phyloP scores from a whole-genome alignment of 495 filamentous ascomycete species.

The Neurospora sp. region DNA sequence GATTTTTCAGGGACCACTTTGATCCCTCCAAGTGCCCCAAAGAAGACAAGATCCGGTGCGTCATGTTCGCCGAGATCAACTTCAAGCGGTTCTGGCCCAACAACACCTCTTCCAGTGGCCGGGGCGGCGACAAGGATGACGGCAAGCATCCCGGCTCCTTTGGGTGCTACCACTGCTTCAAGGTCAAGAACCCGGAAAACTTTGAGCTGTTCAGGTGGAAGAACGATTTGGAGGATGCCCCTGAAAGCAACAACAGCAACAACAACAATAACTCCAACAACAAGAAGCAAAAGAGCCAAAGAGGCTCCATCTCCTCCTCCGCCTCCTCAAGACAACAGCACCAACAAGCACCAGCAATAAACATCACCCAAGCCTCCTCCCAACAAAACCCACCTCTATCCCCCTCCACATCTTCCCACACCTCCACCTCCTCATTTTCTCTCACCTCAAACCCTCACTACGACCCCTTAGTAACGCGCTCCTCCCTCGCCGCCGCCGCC shows the following conservation, averaged over 20 bases:
- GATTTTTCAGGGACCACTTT: conserved; percentile 10
- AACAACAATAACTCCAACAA: not conserved
- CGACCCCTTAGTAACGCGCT: conserved; percentile 17
- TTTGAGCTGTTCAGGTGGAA: conserved; percentile 18
- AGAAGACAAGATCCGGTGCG: conserved; percentile 6
- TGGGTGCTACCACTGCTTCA: conserved; percentile 22
- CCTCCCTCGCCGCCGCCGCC: conserved; percentile 6
- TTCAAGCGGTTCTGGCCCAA: conserved; percentile 11
- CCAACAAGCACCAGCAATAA: not conserved
- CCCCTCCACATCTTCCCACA: conserved; percentile 11
- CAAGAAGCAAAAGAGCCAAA: not conserved
- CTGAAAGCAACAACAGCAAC: not conserved
- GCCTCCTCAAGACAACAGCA: not conserved
- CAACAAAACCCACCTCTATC: not conserved
- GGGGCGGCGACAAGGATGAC: not conserved
- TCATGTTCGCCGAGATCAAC: conserved; percentile 14
- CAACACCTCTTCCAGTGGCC: not conserved
- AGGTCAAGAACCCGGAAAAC: conserved; percentile 7
- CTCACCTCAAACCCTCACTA: conserved; percentile 17
- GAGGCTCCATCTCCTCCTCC: not conserved
- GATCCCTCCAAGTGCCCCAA: conserved; percentile 4
- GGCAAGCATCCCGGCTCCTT: conserved; percentile 7
- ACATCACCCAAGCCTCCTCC: not conserved
- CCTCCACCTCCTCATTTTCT: conserved; percentile 16
- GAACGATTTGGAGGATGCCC: not conserved